A percentile compares a stretch with the other conserved stretches of the same genome.
Conservation (phyloP, 306 rosid genomes). For the Quercus suber region DNA sequence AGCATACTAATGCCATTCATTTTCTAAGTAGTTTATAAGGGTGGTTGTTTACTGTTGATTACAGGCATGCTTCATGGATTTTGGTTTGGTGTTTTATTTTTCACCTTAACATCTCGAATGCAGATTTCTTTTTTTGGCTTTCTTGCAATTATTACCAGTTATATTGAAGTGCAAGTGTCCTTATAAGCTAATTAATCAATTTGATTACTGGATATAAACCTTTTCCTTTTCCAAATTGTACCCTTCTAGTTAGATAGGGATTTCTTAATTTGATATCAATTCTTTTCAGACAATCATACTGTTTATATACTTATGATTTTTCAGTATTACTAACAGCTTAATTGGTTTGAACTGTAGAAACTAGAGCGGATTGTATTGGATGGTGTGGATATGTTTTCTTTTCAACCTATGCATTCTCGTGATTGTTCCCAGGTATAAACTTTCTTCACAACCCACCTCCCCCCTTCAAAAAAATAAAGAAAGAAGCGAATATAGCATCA, state of each 20-base stretch:
- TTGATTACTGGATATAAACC: background rate
- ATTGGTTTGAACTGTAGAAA: constrained; percentile 47
- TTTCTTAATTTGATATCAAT: background rate
- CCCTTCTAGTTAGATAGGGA: background rate
- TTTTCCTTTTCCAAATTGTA: background rate
- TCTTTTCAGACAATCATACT: background rate
- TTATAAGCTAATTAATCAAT: background rate
- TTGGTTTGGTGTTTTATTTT: background rate
- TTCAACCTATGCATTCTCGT: constrained; percentile 84
- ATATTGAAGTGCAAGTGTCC: background rate
- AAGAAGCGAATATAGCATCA: too few species aligned
- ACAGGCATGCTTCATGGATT: background rate
- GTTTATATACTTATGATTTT: background rate
- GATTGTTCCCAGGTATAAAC: constrained; percentile 81
- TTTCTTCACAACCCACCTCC: background rate
- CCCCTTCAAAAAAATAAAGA: background rate
- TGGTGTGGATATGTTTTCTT: constrained; percentile 67
- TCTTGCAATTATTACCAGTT: background rate
- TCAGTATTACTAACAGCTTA: background rate
- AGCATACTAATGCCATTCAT: background rate
- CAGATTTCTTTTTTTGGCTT: too few species aligned
- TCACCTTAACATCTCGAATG: background rate
- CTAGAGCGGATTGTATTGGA: constrained; percentile 68
- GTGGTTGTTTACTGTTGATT: background rate
- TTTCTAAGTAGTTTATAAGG: background rate